A percentile compares a stretch with the other conserved stretches of the same genome.
Conservation (phyloP, 2,329 filamentous ascomycete genomes). For the Leptoxyphium fumago region DNA sequence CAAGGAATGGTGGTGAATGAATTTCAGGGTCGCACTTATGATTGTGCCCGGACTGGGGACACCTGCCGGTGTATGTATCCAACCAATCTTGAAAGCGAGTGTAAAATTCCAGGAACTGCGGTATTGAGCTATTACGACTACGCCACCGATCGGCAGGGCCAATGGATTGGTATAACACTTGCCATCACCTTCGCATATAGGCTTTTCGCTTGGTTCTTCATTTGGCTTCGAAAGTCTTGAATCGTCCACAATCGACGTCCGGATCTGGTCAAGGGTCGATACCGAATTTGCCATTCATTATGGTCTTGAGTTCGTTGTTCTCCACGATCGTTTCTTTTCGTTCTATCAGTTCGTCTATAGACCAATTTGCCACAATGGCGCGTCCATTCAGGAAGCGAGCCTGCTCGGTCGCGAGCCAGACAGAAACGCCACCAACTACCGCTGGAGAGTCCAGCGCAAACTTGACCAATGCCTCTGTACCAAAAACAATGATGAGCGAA, state of each 20-base stretch:
- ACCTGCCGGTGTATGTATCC: conserved; percentile 52
- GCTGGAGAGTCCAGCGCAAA: not conserved
- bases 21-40: conserved; percentile 48
- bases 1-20: conserved; percentile 87
- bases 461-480: not conserved
- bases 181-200: too few species aligned
- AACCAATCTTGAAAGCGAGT: conserved; percentile 43
- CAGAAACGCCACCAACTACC: not conserved
- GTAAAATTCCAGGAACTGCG: conserved; percentile 51
- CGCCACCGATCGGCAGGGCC: conserved; percentile 27
- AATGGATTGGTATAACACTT: too few species aligned
- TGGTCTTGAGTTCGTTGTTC: not conserved
- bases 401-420: not conserved
- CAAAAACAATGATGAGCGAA: not conserved
- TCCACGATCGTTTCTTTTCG: not conserved
- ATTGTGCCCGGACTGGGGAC: conserved; percentile 30
- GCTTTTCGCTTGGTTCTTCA: too few species aligned
- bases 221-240: too few species aligned
- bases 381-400: not conserved
- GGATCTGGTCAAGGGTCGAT: not conserved
- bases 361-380: not conserved
- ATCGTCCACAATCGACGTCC: too few species aligned
- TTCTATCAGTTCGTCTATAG: not conserved
- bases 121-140: conserved; percentile 56
- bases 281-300: not conserved